Conservation (phyloP, 768 basidiomycete genomes). For the Boletellus ananas region DNA sequence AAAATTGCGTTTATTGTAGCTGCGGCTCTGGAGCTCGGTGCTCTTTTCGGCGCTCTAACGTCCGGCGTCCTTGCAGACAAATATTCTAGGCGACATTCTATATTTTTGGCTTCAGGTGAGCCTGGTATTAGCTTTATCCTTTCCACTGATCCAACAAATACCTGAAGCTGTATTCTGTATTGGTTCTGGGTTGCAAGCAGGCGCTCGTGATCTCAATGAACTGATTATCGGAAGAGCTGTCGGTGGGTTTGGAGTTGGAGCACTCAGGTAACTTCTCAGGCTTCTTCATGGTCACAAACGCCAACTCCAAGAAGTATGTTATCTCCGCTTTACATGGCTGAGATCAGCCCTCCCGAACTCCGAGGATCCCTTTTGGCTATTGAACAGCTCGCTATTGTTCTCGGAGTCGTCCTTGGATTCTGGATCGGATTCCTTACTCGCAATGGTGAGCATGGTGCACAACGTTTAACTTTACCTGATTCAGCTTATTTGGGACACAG, state of each 20-base stretch:
- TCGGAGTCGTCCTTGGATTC: constrained; percentile 79
- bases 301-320: constrained; percentile 51
- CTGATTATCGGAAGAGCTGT: constrained; percentile 69
- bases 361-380: constrained; percentile 76
- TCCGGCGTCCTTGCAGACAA: constrained; percentile 68
- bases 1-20: constrained; percentile 39
- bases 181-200: constrained; percentile 67
- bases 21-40: constrained; percentile 73
- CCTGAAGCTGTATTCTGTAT: constrained; percentile 61
- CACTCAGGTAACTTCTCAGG: constrained; percentile 47
- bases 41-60: constrained; percentile 67
- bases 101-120: constrained; percentile 66
- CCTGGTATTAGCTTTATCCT: neutral
- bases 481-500: constrained; percentile 28
- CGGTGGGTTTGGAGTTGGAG: constrained; percentile 80
- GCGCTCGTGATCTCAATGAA: constrained; percentile 51
- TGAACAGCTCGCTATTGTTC: constrained; percentile 77
- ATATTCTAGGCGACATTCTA: constrained; percentile 63
- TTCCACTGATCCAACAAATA: neutral
- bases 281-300: constrained; percentile 1
- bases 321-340: constrained; percentile 79
- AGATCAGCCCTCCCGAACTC: constrained; percentile 78
- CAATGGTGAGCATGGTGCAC: constrained; percentile 39
- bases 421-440: constrained; percentile 80
- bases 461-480: neutral